Evolutionary conservation across 2,329 filamentous ascomycete species (phyloP), one percentile per base, ranked within the genome.

Genomic region (Ophiocordyceps camponoti-floridani): DNA sequence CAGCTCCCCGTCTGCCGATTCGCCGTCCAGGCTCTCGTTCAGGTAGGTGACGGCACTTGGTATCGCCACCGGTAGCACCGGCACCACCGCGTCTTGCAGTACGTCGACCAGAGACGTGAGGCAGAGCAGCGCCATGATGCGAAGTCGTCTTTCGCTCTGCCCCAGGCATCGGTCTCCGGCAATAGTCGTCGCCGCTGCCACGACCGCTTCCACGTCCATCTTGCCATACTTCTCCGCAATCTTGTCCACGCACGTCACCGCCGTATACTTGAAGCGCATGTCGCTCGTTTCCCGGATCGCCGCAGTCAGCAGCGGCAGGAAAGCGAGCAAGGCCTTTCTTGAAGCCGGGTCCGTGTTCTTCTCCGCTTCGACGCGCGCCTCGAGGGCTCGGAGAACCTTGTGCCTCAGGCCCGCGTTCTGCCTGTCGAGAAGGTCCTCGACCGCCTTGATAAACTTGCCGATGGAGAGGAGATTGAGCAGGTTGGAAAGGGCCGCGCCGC

Each of bases 201-300:
- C 71, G 41, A 94, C 82, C 41, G 78, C 79, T 51, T 82, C 77
- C 1, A 82, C 70, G 55, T 94, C 84, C 59, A 88, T 93, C 68
- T 91, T 93, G 52, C 91, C 93, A 58, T 94, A 96, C 59, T 89
- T 89, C 62, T 95, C 88, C 2, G 84, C 77, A 49, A 98, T 93
- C 60, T 85, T 84, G 63, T 95, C 88, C 41, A 96, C 81, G 53
- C 89, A 96, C 33, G 79, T 79, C 49, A 98, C 79, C 1, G 88
- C 84, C 11, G 84, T 86, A 54, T 87, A 81, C 62, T 89, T 87
- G 59, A 91, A 81, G 27, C 77, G 70, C 44, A 82, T 73, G 51
- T 91, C 79, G 30, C 73, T 67, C 7, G 83, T 82, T 43, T 82
- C 74, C 45, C 80, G 70, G 47, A 98, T 76, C 41, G 93, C 83